Conservation (phyloP, 441 rosid species). For the Jatropha podagrica region DNA sequence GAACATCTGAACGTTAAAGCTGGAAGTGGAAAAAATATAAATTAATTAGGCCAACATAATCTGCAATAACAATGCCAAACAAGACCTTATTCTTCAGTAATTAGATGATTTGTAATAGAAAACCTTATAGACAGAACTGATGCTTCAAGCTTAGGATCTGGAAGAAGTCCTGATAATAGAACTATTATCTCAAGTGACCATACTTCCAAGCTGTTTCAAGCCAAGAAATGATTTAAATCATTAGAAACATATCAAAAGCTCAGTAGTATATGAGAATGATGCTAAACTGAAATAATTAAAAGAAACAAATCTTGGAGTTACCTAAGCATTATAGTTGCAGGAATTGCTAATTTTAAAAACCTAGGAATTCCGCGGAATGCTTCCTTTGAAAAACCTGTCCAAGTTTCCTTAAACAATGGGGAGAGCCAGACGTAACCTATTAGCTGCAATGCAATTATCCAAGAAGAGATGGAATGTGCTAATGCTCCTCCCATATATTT, state of each 20-base stretch:
- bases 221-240: not conserved
- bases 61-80: too few relatives aligned
- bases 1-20: constrained; percentile 19
- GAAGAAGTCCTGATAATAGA: constrained; percentile 28
- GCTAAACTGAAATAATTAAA: not conserved
- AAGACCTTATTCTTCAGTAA: too few relatives aligned
- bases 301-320: not conserved
- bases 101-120: too few relatives aligned
- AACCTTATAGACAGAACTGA: constrained; percentile 30
- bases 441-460: constrained; percentile 28
- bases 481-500: constrained; percentile 34
- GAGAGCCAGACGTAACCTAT: constrained; percentile 32
- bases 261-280: not conserved
- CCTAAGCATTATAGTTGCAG: constrained; percentile 28
- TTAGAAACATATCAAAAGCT: not conserved
- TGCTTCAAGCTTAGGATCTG: constrained; percentile 28
- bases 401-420: constrained; percentile 31
- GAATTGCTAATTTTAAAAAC: constrained; percentile 23
- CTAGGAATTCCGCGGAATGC: constrained; percentile 8
- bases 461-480: constrained; percentile 23
- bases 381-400: constrained; percentile 32
- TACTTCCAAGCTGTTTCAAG: constrained; percentile 20
- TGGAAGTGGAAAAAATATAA: not conserved
- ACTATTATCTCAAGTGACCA: constrained; percentile 28
- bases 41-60: too few relatives aligned